These are phyloP conservation scores for Aspergillus latus DNA, from an alignment of 2,329 filamentous ascomycete species.

Conservation along the genomic window DNA sequence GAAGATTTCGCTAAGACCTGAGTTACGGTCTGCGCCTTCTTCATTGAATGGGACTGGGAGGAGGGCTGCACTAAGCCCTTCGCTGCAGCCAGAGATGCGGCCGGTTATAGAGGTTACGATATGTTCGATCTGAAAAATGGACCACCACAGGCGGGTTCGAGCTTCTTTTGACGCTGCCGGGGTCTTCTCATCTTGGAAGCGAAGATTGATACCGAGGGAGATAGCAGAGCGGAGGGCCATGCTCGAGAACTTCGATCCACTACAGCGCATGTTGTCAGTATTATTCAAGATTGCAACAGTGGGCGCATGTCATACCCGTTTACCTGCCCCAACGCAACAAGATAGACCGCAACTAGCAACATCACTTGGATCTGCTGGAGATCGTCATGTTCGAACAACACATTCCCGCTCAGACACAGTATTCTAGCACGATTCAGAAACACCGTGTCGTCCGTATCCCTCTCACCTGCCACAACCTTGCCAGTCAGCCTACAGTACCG, in stretches of 20 bases:
- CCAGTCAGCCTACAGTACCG: constrained; percentile 39
- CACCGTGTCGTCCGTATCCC: constrained; percentile 39
- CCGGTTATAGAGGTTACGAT: constrained; percentile 45
- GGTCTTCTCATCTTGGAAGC: constrained; percentile 37
- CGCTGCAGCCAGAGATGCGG: constrained; percentile 40
- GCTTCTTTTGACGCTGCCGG: constrained; percentile 41
- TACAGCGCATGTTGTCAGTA: constrained; percentile 14
- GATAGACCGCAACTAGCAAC: constrained; percentile 41
- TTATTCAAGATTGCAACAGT: background rate
- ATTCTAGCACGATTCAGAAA: constrained; percentile 44
- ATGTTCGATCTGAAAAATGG: constrained; percentile 43
- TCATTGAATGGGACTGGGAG: constrained; percentile 41
- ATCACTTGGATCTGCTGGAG: constrained; percentile 47
- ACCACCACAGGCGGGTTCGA: constrained; percentile 46
- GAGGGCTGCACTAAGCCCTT: constrained; percentile 39
- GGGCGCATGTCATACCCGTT: constrained; percentile 35
- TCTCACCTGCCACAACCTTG: constrained; percentile 19
- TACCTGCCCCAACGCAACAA: constrained; percentile 41
- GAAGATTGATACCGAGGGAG: constrained; percentile 44
- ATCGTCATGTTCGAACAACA: constrained; percentile 43
- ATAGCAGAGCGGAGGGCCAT: constrained; percentile 43
- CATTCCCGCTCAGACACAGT: constrained; percentile 36
- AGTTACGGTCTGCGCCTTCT: constrained; percentile 30
- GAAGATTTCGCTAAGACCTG: constrained; percentile 28
- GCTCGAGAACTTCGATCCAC: constrained; percentile 43